Percentiles rank a stretch among this genome's conserved stretches.
These are phyloP conservation scores for Chlorella sp. DNA, from an alignment of 139 green algal genomes.

Conservation along the genomic window DNA sequence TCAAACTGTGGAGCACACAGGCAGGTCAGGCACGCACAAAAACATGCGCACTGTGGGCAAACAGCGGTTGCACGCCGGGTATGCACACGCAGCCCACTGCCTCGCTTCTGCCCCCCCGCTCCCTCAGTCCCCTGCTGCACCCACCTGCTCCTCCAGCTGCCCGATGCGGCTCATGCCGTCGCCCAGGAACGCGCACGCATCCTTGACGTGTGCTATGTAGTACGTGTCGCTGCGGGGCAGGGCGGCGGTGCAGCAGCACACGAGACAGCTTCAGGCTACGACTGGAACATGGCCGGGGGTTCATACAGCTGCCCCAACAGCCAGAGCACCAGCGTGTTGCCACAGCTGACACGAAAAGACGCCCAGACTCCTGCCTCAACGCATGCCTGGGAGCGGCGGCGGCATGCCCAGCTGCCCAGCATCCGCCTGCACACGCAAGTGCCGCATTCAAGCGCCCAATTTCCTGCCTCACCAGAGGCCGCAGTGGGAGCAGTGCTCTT, in stretches of 20 bases:
- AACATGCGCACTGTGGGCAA: too few relatives aligned
- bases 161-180: constrained; percentile 85
- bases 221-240: constrained; percentile 93
- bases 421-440: not conserved
- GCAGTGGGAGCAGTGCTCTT: constrained; percentile 90
- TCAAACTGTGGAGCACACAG: too few relatives aligned
- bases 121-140: not conserved
- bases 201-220: constrained; percentile 95
- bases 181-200: constrained; percentile 95
- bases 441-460: not conserved
- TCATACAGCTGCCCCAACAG: too few relatives aligned
- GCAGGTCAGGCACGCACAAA: too few relatives aligned
- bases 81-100: not conserved
- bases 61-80: too few relatives aligned
- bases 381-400: not conserved
- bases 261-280: not conserved
- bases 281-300: not conserved
- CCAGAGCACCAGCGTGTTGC: too few relatives aligned
- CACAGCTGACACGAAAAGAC: too few relatives aligned
- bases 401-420: too few relatives aligned
- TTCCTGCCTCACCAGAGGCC: constrained; percentile 74
- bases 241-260: not conserved
- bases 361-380: not conserved
- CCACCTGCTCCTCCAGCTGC: constrained; percentile 74
- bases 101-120: not conserved